phyloP scores from a whole-genome alignment of 1,139 yeast genomes.

The Scheffersomyces segobiensis region DNA sequence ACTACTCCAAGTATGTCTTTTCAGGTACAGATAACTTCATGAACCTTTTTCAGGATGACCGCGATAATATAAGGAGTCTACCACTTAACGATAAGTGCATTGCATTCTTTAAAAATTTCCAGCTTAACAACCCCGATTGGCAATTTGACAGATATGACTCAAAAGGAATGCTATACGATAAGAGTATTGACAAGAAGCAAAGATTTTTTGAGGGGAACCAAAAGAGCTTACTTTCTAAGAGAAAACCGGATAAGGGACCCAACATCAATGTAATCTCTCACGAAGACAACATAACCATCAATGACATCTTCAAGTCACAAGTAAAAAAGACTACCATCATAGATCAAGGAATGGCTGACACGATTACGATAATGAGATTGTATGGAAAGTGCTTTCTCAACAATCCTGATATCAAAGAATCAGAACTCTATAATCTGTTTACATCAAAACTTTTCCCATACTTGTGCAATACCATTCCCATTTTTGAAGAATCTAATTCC shows the following conservation, averaged over 20 bases:
- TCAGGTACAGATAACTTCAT: slow-evolving; percentile 23
- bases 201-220: slow-evolving; percentile 14
- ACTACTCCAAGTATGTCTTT: slow-evolving; percentile 32
- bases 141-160: slow-evolving; percentile 15
- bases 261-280: slow-evolving; percentile 13
- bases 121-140: slow-evolving; percentile 26
- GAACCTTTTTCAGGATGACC: slow-evolving; percentile 9
- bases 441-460: slow-evolving; percentile 33
- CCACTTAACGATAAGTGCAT: slow-evolving; percentile 29
- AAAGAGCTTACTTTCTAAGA: slow-evolving; percentile 10
- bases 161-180: slow-evolving; percentile 24
- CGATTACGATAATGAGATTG: slow-evolving; percentile 30
- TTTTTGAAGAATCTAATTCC: slow-evolving; percentile 1
- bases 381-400: slow-evolving; percentile 39
- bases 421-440: slow-evolving; percentile 15
- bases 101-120: slow-evolving; percentile 27
- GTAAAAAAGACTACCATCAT: slow-evolving; percentile 17
- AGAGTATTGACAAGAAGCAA: slow-evolving; percentile 26
- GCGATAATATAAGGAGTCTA: slow-evolving; percentile 12
- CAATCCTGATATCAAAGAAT: slow-evolving; percentile 5
- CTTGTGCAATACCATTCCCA: slow-evolving; percentile 15
- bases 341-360: slow-evolving; percentile 40
- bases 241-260: slow-evolving; percentile 6
- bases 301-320: slow-evolving; percentile 15
- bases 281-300: slow-evolving; percentile 20